phyloP scores from a whole-genome alignment of 208 protist species.

The Trypanosoma cruzi region DNA sequence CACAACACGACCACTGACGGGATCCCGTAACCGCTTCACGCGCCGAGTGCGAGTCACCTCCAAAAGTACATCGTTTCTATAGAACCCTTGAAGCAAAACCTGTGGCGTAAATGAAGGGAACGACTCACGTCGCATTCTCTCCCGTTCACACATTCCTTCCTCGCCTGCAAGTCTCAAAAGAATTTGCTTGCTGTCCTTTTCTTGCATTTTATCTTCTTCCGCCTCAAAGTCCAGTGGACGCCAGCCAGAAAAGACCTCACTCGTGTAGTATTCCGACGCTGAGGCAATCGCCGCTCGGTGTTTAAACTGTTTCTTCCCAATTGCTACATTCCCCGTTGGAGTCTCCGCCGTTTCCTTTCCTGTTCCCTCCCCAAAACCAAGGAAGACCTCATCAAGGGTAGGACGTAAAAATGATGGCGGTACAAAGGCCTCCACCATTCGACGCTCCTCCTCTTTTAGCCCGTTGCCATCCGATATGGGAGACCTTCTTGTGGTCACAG shows the following conservation, averaged over 20 bases:
- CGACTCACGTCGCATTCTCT: constrained; percentile 43
- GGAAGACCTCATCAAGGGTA: constrained; percentile 33
- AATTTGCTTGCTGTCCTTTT: neutral
- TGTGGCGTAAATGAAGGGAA: constrained; percentile 78
- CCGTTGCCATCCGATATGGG: neutral
- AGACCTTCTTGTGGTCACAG: constrained; percentile 25
- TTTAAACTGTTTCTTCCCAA: neutral
- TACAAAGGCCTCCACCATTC: constrained; percentile 54
- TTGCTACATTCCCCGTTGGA: neutral
- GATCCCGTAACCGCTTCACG: constrained; percentile 52
- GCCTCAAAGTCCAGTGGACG: constrained; percentile 32
- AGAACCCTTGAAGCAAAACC: constrained; percentile 65
- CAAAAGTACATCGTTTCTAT: constrained; percentile 77
- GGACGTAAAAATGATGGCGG: constrained; percentile 45
- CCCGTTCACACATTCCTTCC: constrained; percentile 11
- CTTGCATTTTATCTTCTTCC: constrained; percentile 5
- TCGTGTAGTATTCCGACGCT: constrained; percentile 21
- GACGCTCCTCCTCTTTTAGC: constrained; percentile 12
- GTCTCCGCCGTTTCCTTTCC: constrained; percentile 3
- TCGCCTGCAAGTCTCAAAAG: constrained; percentile 1
- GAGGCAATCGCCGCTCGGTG: constrained; percentile 20
- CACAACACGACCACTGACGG: constrained; percentile 50
- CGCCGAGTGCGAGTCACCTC: constrained; percentile 45
- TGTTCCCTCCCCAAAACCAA: neutral
- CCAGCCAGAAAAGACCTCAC: constrained; percentile 35